A percentile compares a stretch with the other conserved stretches of the same genome.
phyloP scores from a whole-genome alignment of 73 alveolate species.

The Blepharisma stoltei region DNA sequence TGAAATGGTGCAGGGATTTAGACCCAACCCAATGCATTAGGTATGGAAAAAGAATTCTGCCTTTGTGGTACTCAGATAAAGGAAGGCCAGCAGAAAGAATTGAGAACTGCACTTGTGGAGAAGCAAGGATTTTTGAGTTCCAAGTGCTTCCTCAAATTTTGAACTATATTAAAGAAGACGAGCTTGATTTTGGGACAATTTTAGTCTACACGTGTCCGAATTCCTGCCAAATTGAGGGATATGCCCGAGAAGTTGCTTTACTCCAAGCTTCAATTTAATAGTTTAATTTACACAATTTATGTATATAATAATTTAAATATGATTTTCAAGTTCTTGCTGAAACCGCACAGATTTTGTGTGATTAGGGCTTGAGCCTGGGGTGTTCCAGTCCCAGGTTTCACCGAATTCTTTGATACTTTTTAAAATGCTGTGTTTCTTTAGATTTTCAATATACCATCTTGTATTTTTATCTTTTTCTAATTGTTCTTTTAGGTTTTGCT shows the following conservation, averaged over 20 bases:
- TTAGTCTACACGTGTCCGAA: slow-evolving; percentile 24
- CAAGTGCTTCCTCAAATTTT: slow-evolving; percentile 15
- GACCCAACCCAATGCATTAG: neutral
- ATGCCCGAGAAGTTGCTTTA: neutral
- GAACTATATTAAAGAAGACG: neutral
- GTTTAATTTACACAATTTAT: no score
- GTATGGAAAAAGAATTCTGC: neutral
- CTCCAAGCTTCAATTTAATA: neutral
- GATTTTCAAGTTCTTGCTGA: no score
- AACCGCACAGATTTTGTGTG: no score
- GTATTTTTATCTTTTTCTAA: no score
- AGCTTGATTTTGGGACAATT: slow-evolving; percentile 14
- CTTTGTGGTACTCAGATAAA: slow-evolving; percentile 29
- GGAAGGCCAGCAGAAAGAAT: neutral
- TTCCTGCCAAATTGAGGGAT: neutral
- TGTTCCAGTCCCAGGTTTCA: no score
- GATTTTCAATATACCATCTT: no score
- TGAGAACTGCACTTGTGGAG: neutral
- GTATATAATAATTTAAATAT: no score
- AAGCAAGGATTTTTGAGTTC: neutral
- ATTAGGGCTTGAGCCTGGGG: no score
- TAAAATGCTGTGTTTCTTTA: no score
- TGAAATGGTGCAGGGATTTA: slow-evolving; percentile 6
- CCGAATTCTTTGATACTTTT: no score
- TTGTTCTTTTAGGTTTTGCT: no score